A percentile compares a stretch with the other conserved stretches of the same genome.
phyloP scores from a whole-genome alignment of 331 rosid species.

The Phaseolus coccineus region DNA sequence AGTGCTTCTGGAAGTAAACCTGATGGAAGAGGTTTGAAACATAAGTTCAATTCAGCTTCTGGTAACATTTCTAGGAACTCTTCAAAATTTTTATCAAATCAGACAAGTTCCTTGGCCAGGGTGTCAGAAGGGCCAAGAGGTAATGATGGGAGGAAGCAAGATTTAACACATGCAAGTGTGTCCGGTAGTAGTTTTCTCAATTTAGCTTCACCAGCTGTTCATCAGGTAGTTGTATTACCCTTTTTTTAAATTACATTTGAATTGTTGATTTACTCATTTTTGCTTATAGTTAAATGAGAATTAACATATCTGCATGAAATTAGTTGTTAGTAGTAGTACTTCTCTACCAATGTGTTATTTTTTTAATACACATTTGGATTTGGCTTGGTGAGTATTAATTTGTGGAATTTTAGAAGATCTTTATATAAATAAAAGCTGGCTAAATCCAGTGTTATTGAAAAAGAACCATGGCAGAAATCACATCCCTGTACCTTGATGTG shows the following conservation, averaged over 20 bases:
- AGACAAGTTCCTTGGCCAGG: slow-evolving; percentile 65
- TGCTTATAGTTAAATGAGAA: not conserved
- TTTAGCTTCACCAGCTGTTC: slow-evolving; percentile 59
- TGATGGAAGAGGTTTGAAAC: slow-evolving; percentile 74
- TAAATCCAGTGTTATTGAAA: too few relatives aligned
- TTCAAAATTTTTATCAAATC: slow-evolving; percentile 59
- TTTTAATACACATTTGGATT: not conserved
- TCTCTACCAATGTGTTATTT: not conserved
- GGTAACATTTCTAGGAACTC: slow-evolving; percentile 70
- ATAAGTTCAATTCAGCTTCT: slow-evolving; percentile 63
- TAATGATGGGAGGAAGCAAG: slow-evolving; percentile 69
- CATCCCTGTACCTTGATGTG: too few relatives aligned
- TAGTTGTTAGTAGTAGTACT: not conserved
- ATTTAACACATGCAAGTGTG: slow-evolving; percentile 56
- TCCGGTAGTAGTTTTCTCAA: slow-evolving; percentile 65
- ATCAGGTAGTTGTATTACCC: slow-evolving; percentile 59
- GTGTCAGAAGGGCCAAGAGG: slow-evolving; percentile 72
- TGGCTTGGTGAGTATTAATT: not conserved
- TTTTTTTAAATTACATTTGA: not conserved
- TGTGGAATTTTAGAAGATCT: not conserved
- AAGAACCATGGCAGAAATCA: too few relatives aligned
- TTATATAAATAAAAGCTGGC: not conserved
- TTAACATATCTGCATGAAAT: not conserved
- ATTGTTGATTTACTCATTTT: not conserved
- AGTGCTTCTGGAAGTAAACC: slow-evolving; percentile 65